Percentiles rank a stretch among this genome's conserved stretches.
Conservation (phyloP, 495 filamentous ascomycete genomes). For the Darksidea phi region DNA sequence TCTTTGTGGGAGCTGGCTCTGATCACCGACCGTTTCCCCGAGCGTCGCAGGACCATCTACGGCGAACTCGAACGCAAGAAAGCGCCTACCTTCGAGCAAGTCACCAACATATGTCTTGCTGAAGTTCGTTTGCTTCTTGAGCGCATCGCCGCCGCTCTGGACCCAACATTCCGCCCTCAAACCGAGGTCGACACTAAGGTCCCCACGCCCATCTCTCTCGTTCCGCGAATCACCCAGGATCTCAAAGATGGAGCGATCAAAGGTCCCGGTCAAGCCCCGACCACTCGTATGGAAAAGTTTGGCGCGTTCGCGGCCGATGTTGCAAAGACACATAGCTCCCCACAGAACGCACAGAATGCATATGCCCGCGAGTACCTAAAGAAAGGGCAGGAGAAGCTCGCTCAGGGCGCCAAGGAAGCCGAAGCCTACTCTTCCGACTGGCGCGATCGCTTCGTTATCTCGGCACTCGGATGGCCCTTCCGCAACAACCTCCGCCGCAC, state of each 20-base stretch:
- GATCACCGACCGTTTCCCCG: conserved; percentile 69
- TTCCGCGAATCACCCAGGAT: conserved; percentile 34
- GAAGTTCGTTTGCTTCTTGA: conserved; percentile 63
- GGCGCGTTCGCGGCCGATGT: conserved; percentile 55
- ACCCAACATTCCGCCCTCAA: conserved; percentile 47
- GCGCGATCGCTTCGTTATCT: conserved; percentile 22
- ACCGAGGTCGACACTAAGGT: conserved; percentile 42
- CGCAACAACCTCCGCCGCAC: conserved; percentile 65
- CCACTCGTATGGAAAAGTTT: conserved; percentile 50
- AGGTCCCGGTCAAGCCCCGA: conserved; percentile 49
- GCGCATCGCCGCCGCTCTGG: conserved; percentile 60
- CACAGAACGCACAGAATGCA: conserved; percentile 25
- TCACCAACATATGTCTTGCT: conserved; percentile 63
- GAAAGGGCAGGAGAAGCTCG: conserved; percentile 26
- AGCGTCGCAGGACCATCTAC: conserved; percentile 78
- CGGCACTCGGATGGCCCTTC: conserved; percentile 66
- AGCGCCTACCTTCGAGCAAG: conserved; percentile 77
- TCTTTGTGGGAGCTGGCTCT: conserved; percentile 88
- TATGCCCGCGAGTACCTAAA: conserved; percentile 10
- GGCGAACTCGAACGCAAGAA: conserved; percentile 82
- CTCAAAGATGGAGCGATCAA: conserved; percentile 58
- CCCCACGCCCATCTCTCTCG: conserved; percentile 43
- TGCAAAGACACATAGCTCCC: conserved; percentile 50
- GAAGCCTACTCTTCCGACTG: conserved; percentile 7
- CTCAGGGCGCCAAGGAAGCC: conserved; percentile 20